Percentiles rank a stretch among this genome's conserved stretches.
Evolutionary conservation across 2,329 filamentous ascomycete genomes (phyloP).

Genomic region (Metarhizium anisopliae): DNA sequence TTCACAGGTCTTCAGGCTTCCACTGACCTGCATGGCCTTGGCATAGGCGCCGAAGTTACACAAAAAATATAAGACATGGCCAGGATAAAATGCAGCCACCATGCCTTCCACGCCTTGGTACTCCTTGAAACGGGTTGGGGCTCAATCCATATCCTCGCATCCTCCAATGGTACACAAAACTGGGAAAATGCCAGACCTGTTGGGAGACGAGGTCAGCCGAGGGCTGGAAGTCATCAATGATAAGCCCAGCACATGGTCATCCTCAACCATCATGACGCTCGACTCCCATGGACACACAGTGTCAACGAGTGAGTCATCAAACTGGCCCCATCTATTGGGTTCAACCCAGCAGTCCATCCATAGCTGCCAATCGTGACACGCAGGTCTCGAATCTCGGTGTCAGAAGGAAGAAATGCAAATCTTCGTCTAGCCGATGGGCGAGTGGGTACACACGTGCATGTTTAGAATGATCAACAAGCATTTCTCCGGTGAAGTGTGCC

Average conservation of each 20-base stretch:
- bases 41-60: neutral
- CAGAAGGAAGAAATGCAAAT: neutral
- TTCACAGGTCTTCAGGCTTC: neutral
- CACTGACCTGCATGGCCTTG: neutral
- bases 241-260: too few species aligned
- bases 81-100: neutral
- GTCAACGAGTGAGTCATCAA: too few species aligned
- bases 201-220: too few species aligned
- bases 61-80: neutral
- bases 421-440: neutral
- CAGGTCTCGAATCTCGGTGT: neutral
- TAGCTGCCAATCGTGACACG: neutral
- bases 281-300: too few species aligned
- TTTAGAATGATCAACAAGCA: neutral
- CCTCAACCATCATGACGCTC: too few species aligned
- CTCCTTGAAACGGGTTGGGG: neutral
- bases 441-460: neutral
- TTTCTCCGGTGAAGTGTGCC: neutral
- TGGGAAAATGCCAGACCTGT: too few species aligned
- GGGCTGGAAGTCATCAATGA: too few species aligned
- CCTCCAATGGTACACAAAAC: too few species aligned
- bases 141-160: too few species aligned
- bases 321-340: too few species aligned
- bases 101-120: neutral
- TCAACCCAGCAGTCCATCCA: too few species aligned